Base-by-base conservation (phyloP, 2,329 filamentous ascomycete species). In the Massarina eburnea region DNA sequence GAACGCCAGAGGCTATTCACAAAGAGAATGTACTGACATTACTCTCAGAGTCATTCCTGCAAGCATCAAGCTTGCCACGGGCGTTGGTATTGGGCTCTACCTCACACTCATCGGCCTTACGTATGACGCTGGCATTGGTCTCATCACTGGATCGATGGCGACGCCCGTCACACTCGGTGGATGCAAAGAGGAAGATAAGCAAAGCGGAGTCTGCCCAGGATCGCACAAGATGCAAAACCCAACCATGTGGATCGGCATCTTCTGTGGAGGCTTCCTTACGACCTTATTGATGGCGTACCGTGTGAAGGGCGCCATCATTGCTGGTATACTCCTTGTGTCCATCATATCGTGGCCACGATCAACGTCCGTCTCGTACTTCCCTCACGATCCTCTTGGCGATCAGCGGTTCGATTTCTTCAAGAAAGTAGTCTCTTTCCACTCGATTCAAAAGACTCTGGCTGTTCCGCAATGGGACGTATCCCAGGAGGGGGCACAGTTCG, bases 221-320 rank as follows among this genome's bases (percentile, higher is more conserved):
- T 74, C 75, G 17, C 75, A 80, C 43, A 91, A 91, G 78, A 92
- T 95, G 89, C 83, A 88, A 49, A 89, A 80, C 61, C 88, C 89
- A 1, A 83, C 85, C 19, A 82, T 95, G 81, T 95, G 90, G 90
- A 79, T 95, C 41, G 90, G 89, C 29, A 91, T 95, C 58, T 94
- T 95, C 76, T 88, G 86, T 57, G 89, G 89, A 34, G 89, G 89
- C 49, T 79, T 95, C 52, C 73, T 95, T 39, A 95, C 89, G 1
- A 85, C 85, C 24, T 73, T 94, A 54, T 74, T 95, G 43, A 88
- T 92, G 84, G 81, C 91, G 76, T 95, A 90, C 70, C 84, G 89
- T 17, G 82, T 95, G 70, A 92, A 92, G 73, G 89, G 89, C 46
- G 90, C 90, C 45, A 87, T 95, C 59, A 91, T 95, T 59, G 80